Evolutionary conservation across 352 stramenopile genomes (phyloP).

Genomic region (Globisporangium perplexum): DNA sequence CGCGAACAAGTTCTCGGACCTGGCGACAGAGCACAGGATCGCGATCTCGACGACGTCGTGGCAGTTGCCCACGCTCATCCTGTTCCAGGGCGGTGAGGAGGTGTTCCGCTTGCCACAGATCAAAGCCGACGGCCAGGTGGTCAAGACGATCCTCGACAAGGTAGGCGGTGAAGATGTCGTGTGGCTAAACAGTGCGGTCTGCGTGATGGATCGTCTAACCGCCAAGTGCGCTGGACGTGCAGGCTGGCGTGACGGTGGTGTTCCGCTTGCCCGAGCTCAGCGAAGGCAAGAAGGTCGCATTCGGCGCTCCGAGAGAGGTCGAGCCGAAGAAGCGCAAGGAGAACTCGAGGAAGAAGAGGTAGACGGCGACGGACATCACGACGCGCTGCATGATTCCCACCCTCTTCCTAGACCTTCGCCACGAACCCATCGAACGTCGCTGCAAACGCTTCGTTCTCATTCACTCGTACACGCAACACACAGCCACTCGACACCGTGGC

Average conservation of each 20-base stretch:
- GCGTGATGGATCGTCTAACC: too few relatives aligned
- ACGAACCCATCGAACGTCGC: too few relatives aligned
- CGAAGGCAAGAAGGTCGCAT: slow-evolving; percentile 36
- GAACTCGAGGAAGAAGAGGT: slow-evolving; percentile 6
- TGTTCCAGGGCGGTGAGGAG: slow-evolving; percentile 66
- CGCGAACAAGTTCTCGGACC: slow-evolving; percentile 53
- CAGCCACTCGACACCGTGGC: neutral
- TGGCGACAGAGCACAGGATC: slow-evolving; percentile 55
- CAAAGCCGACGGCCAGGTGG: slow-evolving; percentile 43
- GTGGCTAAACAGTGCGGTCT: too few relatives aligned
- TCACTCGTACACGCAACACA: neutral
- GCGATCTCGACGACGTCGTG: slow-evolving; percentile 54
- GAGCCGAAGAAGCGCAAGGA: slow-evolving; percentile 1
- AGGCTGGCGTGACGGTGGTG: slow-evolving; percentile 39
- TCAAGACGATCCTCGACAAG: slow-evolving; percentile 55
- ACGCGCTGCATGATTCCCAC: too few relatives aligned
- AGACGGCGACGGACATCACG: too few relatives aligned
- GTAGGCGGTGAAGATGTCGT: slow-evolving; percentile 15
- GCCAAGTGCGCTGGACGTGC: neutral
- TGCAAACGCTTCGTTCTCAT: too few relatives aligned
- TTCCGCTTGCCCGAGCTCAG: slow-evolving; percentile 55
- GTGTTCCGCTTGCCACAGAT: slow-evolving; percentile 49
- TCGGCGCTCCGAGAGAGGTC: slow-evolving; percentile 3
- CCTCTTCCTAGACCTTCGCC: too few relatives aligned
- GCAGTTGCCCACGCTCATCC: slow-evolving; percentile 65